These are phyloP conservation scores for Sugiyamaella neomexicana DNA, from an alignment of 1,139 yeast species.

Conservation along the genomic window DNA sequence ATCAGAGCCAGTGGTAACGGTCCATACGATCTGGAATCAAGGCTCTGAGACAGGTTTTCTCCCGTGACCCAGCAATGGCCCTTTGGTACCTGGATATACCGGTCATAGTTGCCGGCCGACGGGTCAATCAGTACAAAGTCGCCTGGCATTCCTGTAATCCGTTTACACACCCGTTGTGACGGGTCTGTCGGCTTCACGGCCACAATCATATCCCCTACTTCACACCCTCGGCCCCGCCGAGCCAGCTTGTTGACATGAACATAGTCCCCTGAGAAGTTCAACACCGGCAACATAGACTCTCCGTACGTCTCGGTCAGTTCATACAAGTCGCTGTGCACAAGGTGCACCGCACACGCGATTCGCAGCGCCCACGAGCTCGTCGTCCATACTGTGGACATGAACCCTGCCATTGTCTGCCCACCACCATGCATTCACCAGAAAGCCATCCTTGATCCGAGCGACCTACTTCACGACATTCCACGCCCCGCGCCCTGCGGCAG, in stretches of 20 bases:
- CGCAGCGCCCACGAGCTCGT: conserved; percentile 44
- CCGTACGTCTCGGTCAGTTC: conserved; percentile 86
- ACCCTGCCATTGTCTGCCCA: not conserved
- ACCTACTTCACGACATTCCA: not conserved
- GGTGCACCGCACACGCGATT: conserved; percentile 68
- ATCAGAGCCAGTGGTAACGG: conserved; percentile 85
- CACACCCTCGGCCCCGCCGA: conserved; percentile 58
- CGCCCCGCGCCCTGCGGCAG: not conserved
- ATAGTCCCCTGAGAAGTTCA: conserved; percentile 71
- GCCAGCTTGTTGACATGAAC: conserved; percentile 71
- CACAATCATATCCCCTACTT: conserved; percentile 85
- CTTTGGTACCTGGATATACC: conserved; percentile 52
- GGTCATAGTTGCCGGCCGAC: conserved; percentile 41
- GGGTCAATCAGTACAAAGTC: conserved; percentile 83
- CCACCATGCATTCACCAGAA: too few species aligned
- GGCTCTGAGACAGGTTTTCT: conserved; percentile 82
- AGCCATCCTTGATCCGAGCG: not conserved
- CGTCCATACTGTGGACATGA: conserved; percentile 16
- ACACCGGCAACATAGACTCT: conserved; percentile 92
- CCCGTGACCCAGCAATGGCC: conserved; percentile 99
- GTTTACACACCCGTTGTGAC: conserved; percentile 78
- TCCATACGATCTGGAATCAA: conserved; percentile 87
- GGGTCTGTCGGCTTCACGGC: conserved; percentile 92
- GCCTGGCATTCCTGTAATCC: conserved; percentile 96
- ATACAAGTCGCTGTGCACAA: conserved; percentile 63